phyloP scores from a whole-genome alignment of 768 basidiomycete genomes.

The Postia placenta region DNA sequence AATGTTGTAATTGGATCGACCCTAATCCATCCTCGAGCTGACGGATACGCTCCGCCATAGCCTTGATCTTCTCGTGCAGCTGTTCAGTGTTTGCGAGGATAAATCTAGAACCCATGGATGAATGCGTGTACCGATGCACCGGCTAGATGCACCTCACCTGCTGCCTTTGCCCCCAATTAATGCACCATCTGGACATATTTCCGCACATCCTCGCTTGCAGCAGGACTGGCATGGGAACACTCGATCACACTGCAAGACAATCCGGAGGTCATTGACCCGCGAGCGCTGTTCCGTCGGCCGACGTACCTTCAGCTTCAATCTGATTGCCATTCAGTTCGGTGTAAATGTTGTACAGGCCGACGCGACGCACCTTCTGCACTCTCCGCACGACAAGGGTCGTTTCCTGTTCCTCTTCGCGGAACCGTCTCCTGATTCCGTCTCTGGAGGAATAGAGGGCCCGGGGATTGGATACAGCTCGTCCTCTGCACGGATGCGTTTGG shows the following conservation, averaged over 20 bases:
- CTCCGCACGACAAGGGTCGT: conserved; percentile 57
- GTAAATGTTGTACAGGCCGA: not conserved
- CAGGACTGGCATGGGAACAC: conserved; percentile 52
- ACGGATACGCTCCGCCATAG: conserved; percentile 55
- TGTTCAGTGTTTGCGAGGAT: conserved; percentile 70
- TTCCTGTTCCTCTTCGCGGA: conserved; percentile 26
- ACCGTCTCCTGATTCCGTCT: conserved; percentile 17
- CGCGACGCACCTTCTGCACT: conserved; percentile 52
- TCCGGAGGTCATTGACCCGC: conserved; percentile 62
- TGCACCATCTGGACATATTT: conserved; percentile 35
- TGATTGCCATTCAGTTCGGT: conserved; percentile 18
- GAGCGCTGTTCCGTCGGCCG: conserved; percentile 26
- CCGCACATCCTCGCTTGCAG: conserved; percentile 30
- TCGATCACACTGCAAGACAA: conserved; percentile 43
- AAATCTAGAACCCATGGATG: conserved; percentile 35
- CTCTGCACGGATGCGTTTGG: conserved; percentile 17
- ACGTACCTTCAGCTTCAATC: conserved; percentile 61
- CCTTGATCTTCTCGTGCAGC: conserved; percentile 62
- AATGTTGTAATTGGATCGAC: conserved; percentile 42
- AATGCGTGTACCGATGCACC: conserved; percentile 44
- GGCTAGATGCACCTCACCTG: conserved; percentile 39
- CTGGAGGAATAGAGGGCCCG: conserved; percentile 17
- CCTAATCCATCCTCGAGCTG: conserved; percentile 61
- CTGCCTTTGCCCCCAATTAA: conserved; percentile 74
- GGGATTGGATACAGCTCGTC: conserved; percentile 13